Evolutionary conservation across 23 red algal genomes (phyloP).

Genomic region (Chondrus crispus): DNA sequence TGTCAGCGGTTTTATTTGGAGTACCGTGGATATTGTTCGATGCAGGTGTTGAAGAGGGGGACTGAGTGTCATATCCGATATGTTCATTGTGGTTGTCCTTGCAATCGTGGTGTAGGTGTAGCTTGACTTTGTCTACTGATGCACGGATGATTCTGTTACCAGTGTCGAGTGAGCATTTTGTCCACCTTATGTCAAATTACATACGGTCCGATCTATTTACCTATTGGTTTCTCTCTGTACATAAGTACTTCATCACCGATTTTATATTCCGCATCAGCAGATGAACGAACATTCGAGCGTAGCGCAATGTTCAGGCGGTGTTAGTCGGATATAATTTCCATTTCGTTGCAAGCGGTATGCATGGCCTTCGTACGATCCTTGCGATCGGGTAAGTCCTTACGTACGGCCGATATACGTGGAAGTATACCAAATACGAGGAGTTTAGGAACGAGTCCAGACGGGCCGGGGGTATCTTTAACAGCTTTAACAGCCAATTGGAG

Average conservation of each 20-base stretch:
- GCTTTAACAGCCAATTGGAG: not conserved
- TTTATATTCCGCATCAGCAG: not conserved
- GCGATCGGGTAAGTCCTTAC: not conserved
- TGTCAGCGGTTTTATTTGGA: too few species aligned
- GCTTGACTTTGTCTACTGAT: slow-evolving; percentile 6
- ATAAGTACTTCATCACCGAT: slow-evolving; percentile 16
- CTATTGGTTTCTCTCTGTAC: not conserved
- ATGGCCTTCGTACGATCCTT: not conserved
- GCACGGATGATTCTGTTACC: not conserved
- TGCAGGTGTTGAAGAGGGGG: too few species aligned
- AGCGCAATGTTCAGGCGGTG: not conserved
- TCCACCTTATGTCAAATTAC: not conserved
- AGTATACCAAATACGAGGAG: not conserved
- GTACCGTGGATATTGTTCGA: too few species aligned
- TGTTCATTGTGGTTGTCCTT: too few species aligned
- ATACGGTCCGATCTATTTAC: not conserved
- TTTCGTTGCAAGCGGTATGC: not conserved
- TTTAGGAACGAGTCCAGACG: not conserved
- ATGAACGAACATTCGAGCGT: not conserved
- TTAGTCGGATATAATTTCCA: slow-evolving; percentile 5
- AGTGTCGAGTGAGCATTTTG: slow-evolving; percentile 6
- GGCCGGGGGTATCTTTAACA: not conserved
- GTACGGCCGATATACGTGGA: not conserved
- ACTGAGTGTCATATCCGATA: too few species aligned
- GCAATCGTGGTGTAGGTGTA: too few species aligned